Base-by-base conservation (phyloP, 495 filamentous ascomycete species). In the Articulospora tetracladia region DNA sequence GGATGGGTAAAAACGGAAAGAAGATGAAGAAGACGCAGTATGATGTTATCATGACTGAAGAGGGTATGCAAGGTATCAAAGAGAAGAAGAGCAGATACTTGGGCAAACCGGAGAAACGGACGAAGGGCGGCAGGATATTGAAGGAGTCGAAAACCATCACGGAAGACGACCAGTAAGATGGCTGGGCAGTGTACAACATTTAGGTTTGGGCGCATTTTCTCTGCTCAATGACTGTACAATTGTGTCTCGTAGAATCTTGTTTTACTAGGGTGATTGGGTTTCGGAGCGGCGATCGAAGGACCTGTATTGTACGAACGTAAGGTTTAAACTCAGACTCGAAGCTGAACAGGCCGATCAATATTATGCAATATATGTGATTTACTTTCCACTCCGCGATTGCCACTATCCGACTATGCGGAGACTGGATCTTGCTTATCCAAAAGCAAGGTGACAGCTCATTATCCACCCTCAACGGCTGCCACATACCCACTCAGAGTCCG, bases 91-190 rank as follows among this genome's bases (percentile, higher is more conserved):
- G 54, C 49, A 65, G 60, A 46, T 59, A 53, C 4, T 32, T 58
- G 6, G 2, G 7, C 4, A 68, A 65, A 25, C 0, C 55, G 12
- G 71, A 77, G 59, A 81, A 84, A 66, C 71, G 82, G 54, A 82
- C 74, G n/a, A 78, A 81, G 69, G 76, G 79, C 19, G 80, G 80
- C 30, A 83, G 61, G 59, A 72, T 67, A 53, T 55, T 74, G 50
- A 81, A 79, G 71, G 68, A 81, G 39, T 68, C 67, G 36, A 74
- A 76, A 50, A 63, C 75, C 39, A 56, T 79, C 50, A 39, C 49
- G 3, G 61, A 62, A 60, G 59, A 74, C 56, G 74, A 78, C 59
- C 61, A 76, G 53, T 60, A 52, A n/a, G 39, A 8, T n/a, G n/a
- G 30, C 6, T 15, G 15, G 30, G 39, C 39, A 3, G n/a, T 44